Evolutionary conservation across 2,329 filamentous ascomycete genomes (phyloP).

Genomic region (Fusarium bactridioides): DNA sequence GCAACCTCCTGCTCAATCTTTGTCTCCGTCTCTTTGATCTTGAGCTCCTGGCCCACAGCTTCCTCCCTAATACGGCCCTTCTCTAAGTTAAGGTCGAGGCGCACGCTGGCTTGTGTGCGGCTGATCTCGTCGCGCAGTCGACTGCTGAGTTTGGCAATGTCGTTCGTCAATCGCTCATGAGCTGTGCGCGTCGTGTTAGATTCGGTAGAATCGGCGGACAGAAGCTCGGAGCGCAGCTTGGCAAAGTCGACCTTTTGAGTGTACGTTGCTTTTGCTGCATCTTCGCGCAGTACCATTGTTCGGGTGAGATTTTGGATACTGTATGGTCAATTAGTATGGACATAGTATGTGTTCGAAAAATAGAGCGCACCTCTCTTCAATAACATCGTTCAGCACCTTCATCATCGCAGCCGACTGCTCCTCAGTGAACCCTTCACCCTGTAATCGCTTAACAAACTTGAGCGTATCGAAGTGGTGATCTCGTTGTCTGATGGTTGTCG

Average conservation of each 20-base stretch:
- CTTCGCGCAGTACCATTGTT: conserved; percentile 97
- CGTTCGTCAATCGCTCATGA: conserved; percentile 92
- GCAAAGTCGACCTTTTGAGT: conserved; percentile 97
- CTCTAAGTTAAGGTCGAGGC: conserved; percentile 92
- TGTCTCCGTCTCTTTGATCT: conserved; percentile 98
- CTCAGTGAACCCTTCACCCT: conserved; percentile 93
- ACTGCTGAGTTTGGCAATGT: conserved; percentile 91
- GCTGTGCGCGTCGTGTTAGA: conserved; percentile 85
- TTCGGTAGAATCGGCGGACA: conserved; percentile 91
- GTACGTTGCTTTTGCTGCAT: conserved; percentile 81
- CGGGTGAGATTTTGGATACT: conserved; percentile 96
- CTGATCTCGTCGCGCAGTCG: conserved; percentile 92
- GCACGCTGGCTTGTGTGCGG: conserved; percentile 89
- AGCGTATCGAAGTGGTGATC: conserved; percentile 99
- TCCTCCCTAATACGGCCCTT: conserved; percentile 97
- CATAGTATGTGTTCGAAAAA: no score
- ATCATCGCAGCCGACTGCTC: conserved; percentile 98
- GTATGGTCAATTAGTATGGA: neutral
- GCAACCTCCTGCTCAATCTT: conserved; percentile 98
- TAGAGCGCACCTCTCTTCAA: conserved; percentile 79
- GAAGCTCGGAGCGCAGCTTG: conserved; percentile 91
- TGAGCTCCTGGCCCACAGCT: conserved; percentile 94
- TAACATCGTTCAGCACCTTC: conserved; percentile 95
- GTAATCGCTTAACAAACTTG: conserved; percentile 91
- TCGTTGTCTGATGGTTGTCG: conserved; percentile 63